Conservation (phyloP, 768 basidiomycete genomes). For the Chalciporus piperatus region DNA sequence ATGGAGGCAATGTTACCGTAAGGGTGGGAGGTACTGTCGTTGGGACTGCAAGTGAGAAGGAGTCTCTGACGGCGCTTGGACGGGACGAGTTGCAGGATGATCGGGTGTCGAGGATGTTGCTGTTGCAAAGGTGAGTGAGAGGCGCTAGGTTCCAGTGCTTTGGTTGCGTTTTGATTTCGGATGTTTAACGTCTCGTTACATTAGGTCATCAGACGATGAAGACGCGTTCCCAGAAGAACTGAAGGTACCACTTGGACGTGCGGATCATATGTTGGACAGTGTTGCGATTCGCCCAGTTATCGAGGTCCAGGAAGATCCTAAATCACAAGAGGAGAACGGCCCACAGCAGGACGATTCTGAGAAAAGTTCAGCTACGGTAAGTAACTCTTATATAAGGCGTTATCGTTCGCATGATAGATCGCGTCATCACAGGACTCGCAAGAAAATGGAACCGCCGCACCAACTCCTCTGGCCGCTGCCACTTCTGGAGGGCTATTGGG, state of each 20-base stretch:
- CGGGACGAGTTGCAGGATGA: conserved; percentile 78
- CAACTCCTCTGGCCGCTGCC: conserved; percentile 19
- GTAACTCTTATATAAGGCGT: conserved; percentile 6
- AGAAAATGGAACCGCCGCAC: conserved; percentile 24
- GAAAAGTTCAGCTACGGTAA: conserved; percentile 20
- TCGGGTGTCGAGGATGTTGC: conserved; percentile 58
- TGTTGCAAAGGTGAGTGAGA: conserved; percentile 58
- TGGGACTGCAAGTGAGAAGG: conserved; percentile 68
- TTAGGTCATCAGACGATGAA: conserved; percentile 53
- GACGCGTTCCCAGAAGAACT: conserved; percentile 62
- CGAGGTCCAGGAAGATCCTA: conserved; percentile 15
- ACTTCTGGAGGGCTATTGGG: conserved; percentile 48
- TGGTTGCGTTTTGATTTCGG: conserved; percentile 1
- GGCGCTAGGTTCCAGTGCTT: background rate
- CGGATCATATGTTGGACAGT: conserved; percentile 56
- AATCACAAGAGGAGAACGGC: conserved; percentile 14
- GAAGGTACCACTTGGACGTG: conserved; percentile 56
- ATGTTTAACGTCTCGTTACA: background rate
- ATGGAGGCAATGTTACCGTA: conserved; percentile 10
- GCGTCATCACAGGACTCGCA: conserved; percentile 18
- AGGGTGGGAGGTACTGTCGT: conserved; percentile 39
- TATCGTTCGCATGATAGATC: background rate
- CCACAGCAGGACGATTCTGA: conserved; percentile 20
- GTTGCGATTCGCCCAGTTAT: conserved; percentile 10
- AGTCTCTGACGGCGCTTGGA: conserved; percentile 65